Evolutionary conservation across 1,284 basidiomycete genomes (phyloP).

Genomic region (Peniophora sp.): DNA sequence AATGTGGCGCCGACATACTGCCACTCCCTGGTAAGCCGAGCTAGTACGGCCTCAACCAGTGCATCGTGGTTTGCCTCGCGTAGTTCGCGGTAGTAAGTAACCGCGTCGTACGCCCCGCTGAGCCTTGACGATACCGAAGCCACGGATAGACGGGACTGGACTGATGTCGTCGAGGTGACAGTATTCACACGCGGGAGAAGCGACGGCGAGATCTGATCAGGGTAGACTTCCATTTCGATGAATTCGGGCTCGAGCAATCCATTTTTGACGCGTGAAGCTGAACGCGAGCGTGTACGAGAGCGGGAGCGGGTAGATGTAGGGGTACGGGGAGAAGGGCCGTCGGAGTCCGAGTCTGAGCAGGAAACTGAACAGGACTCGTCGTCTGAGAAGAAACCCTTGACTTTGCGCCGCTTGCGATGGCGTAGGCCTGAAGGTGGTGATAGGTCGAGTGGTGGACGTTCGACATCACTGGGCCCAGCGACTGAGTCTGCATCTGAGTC

Average conservation of each 20-base stretch:
- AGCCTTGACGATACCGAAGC: too few species aligned
- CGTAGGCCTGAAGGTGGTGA: slow-evolving; percentile 5
- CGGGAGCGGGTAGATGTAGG: neutral
- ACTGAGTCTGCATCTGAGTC: slow-evolving; percentile 1
- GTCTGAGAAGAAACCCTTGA: slow-evolving; percentile 20
- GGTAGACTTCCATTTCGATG: slow-evolving; percentile 4
- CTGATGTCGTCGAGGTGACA: too few species aligned
- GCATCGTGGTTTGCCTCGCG: slow-evolving; percentile 36
- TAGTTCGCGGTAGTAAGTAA: slow-evolving; percentile 50
- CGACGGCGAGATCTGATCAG: neutral
- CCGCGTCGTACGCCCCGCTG: slow-evolving; percentile 30
- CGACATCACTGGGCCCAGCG: too few species aligned
- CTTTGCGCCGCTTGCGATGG: slow-evolving; percentile 12
- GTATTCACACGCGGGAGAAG: neutral
- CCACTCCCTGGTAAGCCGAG: slow-evolving; percentile 24
- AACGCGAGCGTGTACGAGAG: neutral
- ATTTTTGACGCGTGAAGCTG: too few species aligned
- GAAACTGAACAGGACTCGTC: slow-evolving; percentile 15
- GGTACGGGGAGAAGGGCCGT: neutral
- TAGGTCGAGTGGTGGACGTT: too few species aligned
- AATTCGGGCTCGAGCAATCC: too few species aligned
- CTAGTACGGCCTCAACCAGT: slow-evolving; percentile 38
- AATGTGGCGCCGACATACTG: slow-evolving; percentile 24
- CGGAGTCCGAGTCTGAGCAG: neutral
- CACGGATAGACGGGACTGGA: too few species aligned